Evolutionary conservation across 2,329 filamentous ascomycete genomes (phyloP).

Genomic region (Scedosporium dehoogii): DNA sequence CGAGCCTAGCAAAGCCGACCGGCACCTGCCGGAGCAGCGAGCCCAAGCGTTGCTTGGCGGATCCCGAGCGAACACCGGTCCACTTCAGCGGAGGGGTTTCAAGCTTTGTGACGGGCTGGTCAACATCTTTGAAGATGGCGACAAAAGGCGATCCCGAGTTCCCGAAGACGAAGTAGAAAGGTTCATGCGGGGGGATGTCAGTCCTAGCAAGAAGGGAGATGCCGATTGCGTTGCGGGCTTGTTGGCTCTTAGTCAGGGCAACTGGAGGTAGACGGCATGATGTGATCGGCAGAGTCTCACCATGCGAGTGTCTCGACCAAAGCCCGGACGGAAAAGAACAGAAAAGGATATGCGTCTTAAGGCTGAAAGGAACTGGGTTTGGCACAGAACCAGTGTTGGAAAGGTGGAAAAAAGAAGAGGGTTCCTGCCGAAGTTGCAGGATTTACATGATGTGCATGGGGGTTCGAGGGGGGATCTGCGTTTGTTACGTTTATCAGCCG

Average conservation of each 20-base stretch:
- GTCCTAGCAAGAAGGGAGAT: slow-evolving; percentile 66
- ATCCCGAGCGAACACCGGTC: slow-evolving; percentile 30
- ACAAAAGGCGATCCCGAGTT: slow-evolving; percentile 13
- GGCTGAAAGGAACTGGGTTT: background rate
- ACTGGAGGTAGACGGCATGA: slow-evolving; percentile 43
- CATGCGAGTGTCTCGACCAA: background rate
- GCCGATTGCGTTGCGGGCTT: slow-evolving; percentile 86
- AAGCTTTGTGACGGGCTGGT: slow-evolving; percentile 18
- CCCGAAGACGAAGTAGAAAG: slow-evolving; percentile 53
- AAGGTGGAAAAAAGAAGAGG: too few relatives aligned
- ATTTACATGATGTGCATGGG: background rate
- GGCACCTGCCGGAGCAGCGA: slow-evolving; percentile 28
- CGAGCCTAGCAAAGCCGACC: slow-evolving; percentile 14
- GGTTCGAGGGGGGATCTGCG: background rate
- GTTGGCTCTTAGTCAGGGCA: slow-evolving; percentile 81
- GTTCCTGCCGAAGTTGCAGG: background rate
- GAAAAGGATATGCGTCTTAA: background rate
- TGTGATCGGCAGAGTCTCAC: background rate
- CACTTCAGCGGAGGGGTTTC: slow-evolving; percentile 17
- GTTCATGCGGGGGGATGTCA: slow-evolving; percentile 61
- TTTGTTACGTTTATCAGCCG: background rate
- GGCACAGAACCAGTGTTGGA: background rate
- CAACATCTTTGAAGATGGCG: slow-evolving; percentile 44
- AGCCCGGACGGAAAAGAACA: background rate
- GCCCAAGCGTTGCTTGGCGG: slow-evolving; percentile 21